Base-by-base conservation (phyloP, 225 moss, liverwort and hornwort species). In the Lunularia cruciata region DNA sequence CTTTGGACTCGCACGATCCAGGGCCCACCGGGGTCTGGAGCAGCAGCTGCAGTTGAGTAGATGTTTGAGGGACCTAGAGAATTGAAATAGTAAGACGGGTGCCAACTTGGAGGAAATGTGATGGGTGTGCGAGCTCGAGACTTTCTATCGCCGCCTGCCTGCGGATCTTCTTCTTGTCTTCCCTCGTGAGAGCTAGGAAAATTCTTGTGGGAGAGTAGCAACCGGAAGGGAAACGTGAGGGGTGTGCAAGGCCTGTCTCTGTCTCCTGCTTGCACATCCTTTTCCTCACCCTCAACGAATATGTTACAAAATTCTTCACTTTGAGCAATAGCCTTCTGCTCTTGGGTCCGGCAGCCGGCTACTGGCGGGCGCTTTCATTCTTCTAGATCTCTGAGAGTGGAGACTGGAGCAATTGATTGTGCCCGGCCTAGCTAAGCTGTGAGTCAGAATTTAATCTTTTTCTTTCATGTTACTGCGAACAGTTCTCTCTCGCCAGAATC, bases 1-100 rank as follows among this genome's bases (percentile, higher is more conserved):
- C n/a, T 26, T 14, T 2, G 54, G 26, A 54, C 8, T 13, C 33
- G 57, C 57, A 58, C 57, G 57, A 58, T 58, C 57, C 57, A 58
- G 57, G 57, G 32, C 33, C 33, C 33, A 33, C 57, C 32, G 31
- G 57, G 8, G 14, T 20, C 49, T n/a, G 6, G 6, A 18, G n/a
- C n/a, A 57, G 33, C 57, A 35, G 34, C 2, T 13, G 57, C 57
- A 32, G 57, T 8, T 33, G 31, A 19, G 12, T 58, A 8, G 3
- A 54, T 12, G 54, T 2, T 8, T 30, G 27, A 54, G 43, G 12
- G 10, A 54, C 27, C 54, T 54, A 54, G 12, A 54, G 27, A 28
- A 54, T 54, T 54, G 54, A 28, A 28, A 26, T 11, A 20, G 2
- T 54, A 12, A 10, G 28, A 6, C 3, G 27, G 30, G 54, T 8